Percentiles rank a stretch among this genome's conserved stretches.
phyloP scores from a whole-genome alignment of 2,329 filamentous ascomycete species.

The Ascochyta clinopodiicola region DNA sequence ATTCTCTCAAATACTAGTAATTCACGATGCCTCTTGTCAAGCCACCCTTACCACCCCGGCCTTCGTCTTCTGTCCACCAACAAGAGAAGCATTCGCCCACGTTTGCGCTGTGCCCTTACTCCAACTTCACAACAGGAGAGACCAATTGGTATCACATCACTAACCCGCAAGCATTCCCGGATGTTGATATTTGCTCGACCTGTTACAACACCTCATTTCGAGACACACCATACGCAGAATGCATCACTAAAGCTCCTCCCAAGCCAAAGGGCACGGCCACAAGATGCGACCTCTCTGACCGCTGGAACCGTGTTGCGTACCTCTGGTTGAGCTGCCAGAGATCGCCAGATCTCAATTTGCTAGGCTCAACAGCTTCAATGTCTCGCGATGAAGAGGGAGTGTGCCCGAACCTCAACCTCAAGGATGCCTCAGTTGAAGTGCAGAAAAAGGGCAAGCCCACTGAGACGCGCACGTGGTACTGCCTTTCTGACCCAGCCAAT shows the following conservation, averaged over 20 bases:
- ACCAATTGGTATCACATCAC: slow-evolving; percentile 25
- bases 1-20: not conserved
- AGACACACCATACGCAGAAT: slow-evolving; percentile 20
- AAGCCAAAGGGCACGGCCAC: slow-evolving; percentile 17
- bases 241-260: slow-evolving; percentile 12
- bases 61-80: not conserved
- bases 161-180: slow-evolving; percentile 14
- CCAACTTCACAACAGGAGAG: slow-evolving; percentile 13
- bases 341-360: slow-evolving; percentile 19
- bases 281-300: slow-evolving; percentile 23
- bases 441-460: slow-evolving; percentile 20
- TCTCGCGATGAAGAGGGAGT: slow-evolving; percentile 21
- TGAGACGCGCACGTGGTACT: slow-evolving; percentile 27
- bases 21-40: slow-evolving; percentile 11
- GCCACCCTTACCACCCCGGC: not conserved
- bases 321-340: slow-evolving; percentile 22
- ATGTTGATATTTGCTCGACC: slow-evolving; percentile 28
- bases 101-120: slow-evolving; percentile 12
- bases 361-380: slow-evolving; percentile 20
- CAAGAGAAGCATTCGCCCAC: not conserved
- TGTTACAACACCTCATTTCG: slow-evolving; percentile 29
- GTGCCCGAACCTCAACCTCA: slow-evolving; percentile 26
- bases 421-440: slow-evolving; percentile 19
- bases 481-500: slow-evolving; percentile 21
- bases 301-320: slow-evolving; percentile 25